Conservation (phyloP, 2,329 filamentous ascomycete genomes). For the Colletotrichum filicis region DNA sequence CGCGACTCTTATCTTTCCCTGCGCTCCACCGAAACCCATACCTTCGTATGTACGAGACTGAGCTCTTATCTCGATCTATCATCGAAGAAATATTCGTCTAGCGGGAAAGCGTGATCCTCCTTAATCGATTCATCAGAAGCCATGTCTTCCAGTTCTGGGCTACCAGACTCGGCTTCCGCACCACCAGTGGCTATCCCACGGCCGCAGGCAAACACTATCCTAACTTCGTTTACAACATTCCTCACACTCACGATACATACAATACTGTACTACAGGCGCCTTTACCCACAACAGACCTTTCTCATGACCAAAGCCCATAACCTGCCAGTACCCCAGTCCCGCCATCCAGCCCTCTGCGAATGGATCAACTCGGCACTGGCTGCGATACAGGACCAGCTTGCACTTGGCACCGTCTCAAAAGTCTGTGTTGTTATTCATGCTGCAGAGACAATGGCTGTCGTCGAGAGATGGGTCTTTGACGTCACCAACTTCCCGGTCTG, state of each 20-base stretch:
- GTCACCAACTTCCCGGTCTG: conserved; percentile 62
- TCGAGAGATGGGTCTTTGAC: conserved; percentile 73
- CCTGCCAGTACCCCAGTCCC: conserved; percentile 84
- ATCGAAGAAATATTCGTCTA: not conserved
- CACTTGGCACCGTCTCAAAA: conserved; percentile 61
- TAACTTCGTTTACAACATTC: conserved; percentile 80
- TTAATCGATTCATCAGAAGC: not conserved
- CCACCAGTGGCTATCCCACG: conserved; percentile 44
- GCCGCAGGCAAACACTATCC: conserved; percentile 64
- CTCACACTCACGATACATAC: conserved; percentile 86
- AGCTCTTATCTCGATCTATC: not conserved
- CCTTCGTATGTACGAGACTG: no score
- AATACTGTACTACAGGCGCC: conserved; percentile 81
- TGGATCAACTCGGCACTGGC: conserved; percentile 87
- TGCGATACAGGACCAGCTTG: conserved; percentile 77
- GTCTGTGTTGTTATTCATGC: conserved; percentile 62
- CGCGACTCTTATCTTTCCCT: not conserved
- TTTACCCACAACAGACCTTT: conserved; percentile 85
- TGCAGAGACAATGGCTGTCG: conserved; percentile 50
- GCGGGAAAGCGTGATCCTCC: no score
- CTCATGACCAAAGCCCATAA: conserved; percentile 84
- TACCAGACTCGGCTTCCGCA: conserved; percentile 4
- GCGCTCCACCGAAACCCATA: no score
- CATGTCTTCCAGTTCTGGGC: conserved; percentile 23
- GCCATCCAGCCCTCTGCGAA: conserved; percentile 85